These are phyloP conservation scores for Penicillium sp. DNA, from an alignment of 2,329 filamentous ascomycete genomes.

Conservation along the genomic window DNA sequence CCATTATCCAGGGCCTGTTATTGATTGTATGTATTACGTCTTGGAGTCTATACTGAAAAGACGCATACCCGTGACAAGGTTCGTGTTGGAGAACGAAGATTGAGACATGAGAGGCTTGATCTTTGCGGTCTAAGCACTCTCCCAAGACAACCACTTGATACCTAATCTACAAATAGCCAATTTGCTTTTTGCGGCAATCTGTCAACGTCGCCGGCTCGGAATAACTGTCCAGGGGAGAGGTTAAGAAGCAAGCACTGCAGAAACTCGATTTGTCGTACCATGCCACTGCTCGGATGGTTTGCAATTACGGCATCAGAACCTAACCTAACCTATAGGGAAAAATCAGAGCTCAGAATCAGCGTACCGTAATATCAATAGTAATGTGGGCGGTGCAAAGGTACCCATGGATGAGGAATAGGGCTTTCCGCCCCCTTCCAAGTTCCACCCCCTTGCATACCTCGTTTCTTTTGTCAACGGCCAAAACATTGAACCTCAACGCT, in stretches of 20 bases:
- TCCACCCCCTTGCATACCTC: slow-evolving; percentile 12
- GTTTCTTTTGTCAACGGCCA: slow-evolving; percentile 11
- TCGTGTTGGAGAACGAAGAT: neutral
- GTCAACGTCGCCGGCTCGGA: neutral
- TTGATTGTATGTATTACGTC: neutral
- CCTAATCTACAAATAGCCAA: neutral
- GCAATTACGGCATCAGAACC: neutral
- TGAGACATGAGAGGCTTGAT: no score
- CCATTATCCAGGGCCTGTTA: neutral
- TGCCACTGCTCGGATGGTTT: neutral
- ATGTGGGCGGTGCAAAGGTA: slow-evolving; percentile 8
- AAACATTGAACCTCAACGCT: neutral
- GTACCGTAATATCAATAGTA: slow-evolving; percentile 3
- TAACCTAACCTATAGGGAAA: neutral
- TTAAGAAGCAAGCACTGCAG: neutral
- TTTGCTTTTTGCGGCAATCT: neutral
- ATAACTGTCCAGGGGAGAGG: neutral
- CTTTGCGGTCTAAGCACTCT: neutral
- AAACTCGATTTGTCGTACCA: neutral
- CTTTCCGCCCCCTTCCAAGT: slow-evolving; percentile 3
- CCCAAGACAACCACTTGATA: neutral
- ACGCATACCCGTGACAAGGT: neutral
- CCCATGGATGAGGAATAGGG: slow-evolving; percentile 1
- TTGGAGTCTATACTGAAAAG: neutral
- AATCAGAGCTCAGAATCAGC: neutral